phyloP scores from a whole-genome alignment of 768 basidiomycete species.

The Pleurotus tuber-regium region DNA sequence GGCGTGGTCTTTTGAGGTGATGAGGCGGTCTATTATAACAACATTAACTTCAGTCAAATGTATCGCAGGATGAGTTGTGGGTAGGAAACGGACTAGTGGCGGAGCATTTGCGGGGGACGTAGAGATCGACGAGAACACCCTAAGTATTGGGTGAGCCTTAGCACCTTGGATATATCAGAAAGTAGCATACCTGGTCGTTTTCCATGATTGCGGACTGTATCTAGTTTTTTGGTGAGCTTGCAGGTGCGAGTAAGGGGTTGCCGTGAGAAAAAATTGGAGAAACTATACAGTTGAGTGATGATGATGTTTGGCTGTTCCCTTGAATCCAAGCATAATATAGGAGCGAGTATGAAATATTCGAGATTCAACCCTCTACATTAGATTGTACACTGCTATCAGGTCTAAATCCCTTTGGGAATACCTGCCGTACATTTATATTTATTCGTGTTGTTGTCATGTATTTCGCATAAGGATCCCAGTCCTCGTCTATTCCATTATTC shows the following conservation, averaged over 20 bases:
- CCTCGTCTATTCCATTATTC: slow-evolving; percentile 25
- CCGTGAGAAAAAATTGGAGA: slow-evolving; percentile 4
- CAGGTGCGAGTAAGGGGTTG: neutral
- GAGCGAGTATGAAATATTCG: neutral
- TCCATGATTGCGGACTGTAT: slow-evolving; percentile 50
- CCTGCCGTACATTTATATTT: slow-evolving; percentile 91
- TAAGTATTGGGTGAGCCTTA: slow-evolving; percentile 27
- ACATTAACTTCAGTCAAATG: neutral
- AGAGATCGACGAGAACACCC: slow-evolving; percentile 99
- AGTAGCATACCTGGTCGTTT: slow-evolving; percentile 76
- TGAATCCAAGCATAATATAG: neutral
- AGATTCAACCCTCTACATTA: neutral
- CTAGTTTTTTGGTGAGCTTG: neutral
- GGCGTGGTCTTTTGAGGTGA: slow-evolving; percentile 98
- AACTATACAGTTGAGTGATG: slow-evolving; percentile 3
- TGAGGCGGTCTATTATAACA: slow-evolving; percentile 78
- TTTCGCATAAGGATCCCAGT: slow-evolving; percentile 61
- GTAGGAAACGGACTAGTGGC: slow-evolving; percentile 82
- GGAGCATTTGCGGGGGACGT: slow-evolving; percentile 99
- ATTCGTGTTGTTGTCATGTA: slow-evolving; percentile 74
- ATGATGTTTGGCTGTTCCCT: neutral
- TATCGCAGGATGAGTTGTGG: slow-evolving; percentile 1
- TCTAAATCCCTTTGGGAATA: slow-evolving; percentile 72
- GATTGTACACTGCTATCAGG: slow-evolving; percentile 18
- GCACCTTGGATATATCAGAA: neutral